Evolutionary conservation across 2,329 filamentous ascomycete genomes (phyloP), one percentile per base, ranked within the genome.

Genomic region (Alternaria panax): DNA sequence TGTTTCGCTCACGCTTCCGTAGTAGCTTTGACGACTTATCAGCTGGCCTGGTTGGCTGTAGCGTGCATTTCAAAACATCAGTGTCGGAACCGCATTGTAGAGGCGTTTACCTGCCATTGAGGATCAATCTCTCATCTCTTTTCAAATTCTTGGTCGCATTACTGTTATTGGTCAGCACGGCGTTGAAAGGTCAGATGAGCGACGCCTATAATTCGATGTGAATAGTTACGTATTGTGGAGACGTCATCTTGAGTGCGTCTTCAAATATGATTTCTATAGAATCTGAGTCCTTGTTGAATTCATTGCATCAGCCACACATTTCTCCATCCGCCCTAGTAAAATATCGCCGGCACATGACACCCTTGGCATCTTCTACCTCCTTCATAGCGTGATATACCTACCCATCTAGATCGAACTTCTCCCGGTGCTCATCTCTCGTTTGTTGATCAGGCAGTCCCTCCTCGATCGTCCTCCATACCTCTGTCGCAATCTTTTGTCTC

Each of bases 381-480:
- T 27, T 47, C 60, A 34, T 11, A 18, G 11, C 22, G 11, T 18
- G 18, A 20, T 6, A 24, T n/a, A 27, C 25, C 18, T 65, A 78
- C n/a, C 73, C 76, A 62, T 78, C 75, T 58, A 78, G 47, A 25
- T 75, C 76, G 65, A 77, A 63, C 9, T 41, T 63, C 71, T 81
- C 86, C 81, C 83, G 85, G 36, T 87, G 65, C 65, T 85, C 83
- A 52, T 78, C 80, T 60, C 72, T 78, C 22, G 68, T 78, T 74
- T 83, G 81, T 42, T 76, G 78, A 57, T 84, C 83, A 30, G 80
- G 76, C 63, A 87, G 59, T 28, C 77, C 69, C 43, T 83, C 84
- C 58, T 79, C 79, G 63, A 85, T 82, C 56, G 75, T 68, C 50
- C 64, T 75, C 85, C 85, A 87, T 65, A 87, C 67, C 60, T 85